Evolutionary conservation across 169 alveolate genomes (phyloP).

Genomic region (Plasmodium yoelii): DNA sequence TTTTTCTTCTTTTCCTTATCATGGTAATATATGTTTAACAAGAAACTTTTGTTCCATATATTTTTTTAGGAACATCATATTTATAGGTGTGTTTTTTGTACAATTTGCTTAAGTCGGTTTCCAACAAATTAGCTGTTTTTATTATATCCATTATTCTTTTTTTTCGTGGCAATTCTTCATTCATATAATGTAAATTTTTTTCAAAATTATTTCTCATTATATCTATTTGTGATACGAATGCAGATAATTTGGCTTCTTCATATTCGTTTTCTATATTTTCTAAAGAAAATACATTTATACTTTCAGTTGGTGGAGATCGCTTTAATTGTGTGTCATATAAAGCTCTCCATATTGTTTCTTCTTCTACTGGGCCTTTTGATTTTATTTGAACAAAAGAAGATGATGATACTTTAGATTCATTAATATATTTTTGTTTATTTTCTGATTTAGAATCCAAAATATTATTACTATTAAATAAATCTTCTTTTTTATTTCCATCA

Average conservation of each 20-base stretch:
- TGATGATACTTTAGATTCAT: neutral
- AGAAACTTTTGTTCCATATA: conserved; percentile 6
- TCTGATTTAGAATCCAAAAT: neutral
- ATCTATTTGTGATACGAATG: conserved; percentile 31
- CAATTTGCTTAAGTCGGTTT: neutral
- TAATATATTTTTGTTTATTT: neutral
- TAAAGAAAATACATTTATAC: conserved; percentile 43
- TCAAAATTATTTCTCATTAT: conserved; percentile 40
- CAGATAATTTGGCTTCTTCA: conserved; percentile 37
- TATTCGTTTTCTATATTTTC: conserved; percentile 48
- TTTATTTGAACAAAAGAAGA: conserved; percentile 40
- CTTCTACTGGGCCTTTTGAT: conserved; percentile 73
- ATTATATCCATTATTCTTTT: conserved; percentile 9
- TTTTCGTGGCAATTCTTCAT: conserved; percentile 20
- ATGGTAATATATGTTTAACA: conserved; percentile 1
- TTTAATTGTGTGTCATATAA: conserved; percentile 64
- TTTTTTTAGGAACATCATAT: conserved; percentile 9
- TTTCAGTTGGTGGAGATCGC: conserved; percentile 70
- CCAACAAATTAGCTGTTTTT: conserved; percentile 1
- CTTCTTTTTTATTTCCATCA: neutral
- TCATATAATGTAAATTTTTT: conserved; percentile 19
- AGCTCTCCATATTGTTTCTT: conserved; percentile 75
- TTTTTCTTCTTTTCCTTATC: no score
- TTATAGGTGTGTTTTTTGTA: neutral
- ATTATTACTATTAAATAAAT: neutral